These are phyloP conservation scores for Thalassiosira profunda DNA, from an alignment of 108 stramenopile genomes.

Conservation along the genomic window DNA sequence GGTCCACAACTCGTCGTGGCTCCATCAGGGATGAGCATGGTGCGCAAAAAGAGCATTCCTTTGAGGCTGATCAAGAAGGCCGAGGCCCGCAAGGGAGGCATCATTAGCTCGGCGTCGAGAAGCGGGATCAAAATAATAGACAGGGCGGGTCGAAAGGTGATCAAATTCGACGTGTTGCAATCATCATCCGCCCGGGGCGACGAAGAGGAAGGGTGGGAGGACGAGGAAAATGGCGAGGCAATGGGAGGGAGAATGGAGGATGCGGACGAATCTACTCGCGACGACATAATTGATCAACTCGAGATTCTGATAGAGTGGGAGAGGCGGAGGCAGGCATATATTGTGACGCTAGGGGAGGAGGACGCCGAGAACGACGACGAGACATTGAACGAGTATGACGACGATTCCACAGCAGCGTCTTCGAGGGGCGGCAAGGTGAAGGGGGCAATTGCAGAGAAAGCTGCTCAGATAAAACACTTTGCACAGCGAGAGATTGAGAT, in stretches of 20 bases:
- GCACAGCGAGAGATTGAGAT: constrained; percentile 87
- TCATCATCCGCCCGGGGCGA: neutral
- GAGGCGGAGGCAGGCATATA: constrained; percentile 52
- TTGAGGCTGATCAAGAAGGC: constrained; percentile 28
- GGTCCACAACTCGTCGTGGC: constrained; percentile 58
- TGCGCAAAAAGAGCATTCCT: constrained; percentile 7
- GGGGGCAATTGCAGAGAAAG: constrained; percentile 41
- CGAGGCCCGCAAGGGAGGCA: constrained; percentile 1
- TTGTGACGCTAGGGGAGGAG: constrained; percentile 26
- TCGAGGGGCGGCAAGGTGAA: constrained; percentile 11
- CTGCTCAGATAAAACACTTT: constrained; percentile 81
- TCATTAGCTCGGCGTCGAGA: neutral
- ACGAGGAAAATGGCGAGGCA: constrained; percentile 8
- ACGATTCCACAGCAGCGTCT: constrained; percentile 8
- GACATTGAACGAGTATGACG: constrained; percentile 38
- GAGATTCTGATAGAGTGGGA: constrained; percentile 79
- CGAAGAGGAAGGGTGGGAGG: constrained; percentile 17
- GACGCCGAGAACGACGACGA: constrained; percentile 23
- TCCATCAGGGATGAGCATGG: constrained; percentile 10
- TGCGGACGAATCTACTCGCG: constrained; percentile 45
- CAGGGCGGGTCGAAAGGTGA: constrained; percentile 4
- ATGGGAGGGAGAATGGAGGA: constrained; percentile 24
- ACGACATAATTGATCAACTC: constrained; percentile 53
- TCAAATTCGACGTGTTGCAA: constrained; percentile 23
- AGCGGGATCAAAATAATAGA: constrained; percentile 14